A percentile compares a stretch with the other conserved stretches of the same genome.
Evolutionary conservation across 163 green algal genomes (phyloP).

Genomic region (Scenedesmus sp.): DNA sequence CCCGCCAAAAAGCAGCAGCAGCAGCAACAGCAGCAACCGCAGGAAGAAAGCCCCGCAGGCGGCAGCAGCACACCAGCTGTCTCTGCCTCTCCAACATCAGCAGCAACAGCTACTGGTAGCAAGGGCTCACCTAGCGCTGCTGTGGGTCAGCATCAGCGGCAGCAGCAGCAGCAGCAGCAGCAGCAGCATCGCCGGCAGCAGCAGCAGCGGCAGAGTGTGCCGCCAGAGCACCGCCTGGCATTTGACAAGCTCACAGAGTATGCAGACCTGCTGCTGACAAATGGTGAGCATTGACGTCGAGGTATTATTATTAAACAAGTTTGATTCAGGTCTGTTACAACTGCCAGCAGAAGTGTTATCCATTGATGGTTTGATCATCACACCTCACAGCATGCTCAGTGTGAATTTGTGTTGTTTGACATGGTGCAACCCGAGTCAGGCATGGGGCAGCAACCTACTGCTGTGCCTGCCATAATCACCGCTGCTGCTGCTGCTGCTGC

Average conservation of each 20-base stretch:
- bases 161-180: not conserved
- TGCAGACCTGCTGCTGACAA: conserved; percentile 64
- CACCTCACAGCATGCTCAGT: no score
- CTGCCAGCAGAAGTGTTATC: not conserved
- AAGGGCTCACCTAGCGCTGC: not conserved
- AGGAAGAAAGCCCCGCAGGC: not conserved
- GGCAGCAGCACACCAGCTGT: not conserved
- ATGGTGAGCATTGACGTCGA: not conserved
- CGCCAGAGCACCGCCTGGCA: conserved; percentile 51
- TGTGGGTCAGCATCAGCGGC: not conserved
- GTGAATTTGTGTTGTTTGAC: no score
- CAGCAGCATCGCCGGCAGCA: not conserved
- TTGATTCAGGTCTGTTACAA: not conserved
- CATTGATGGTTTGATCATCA: no score
- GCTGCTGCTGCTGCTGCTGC: not conserved
- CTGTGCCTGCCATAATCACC: not conserved
- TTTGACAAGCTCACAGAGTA: conserved; percentile 71
- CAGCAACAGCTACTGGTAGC: conserved; percentile 6
- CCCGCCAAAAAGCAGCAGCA: not conserved
- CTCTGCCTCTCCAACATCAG: not conserved
- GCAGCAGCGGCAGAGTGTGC: conserved; percentile 2
- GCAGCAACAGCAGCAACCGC: conserved; percentile 25
- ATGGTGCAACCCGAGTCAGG: not conserved
- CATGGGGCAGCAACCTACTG: not conserved
- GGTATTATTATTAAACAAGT: not conserved